Evolutionary conservation across 2,329 filamentous ascomycete species (phyloP).

Genomic region (Basipetospora chlamydospora): DNA sequence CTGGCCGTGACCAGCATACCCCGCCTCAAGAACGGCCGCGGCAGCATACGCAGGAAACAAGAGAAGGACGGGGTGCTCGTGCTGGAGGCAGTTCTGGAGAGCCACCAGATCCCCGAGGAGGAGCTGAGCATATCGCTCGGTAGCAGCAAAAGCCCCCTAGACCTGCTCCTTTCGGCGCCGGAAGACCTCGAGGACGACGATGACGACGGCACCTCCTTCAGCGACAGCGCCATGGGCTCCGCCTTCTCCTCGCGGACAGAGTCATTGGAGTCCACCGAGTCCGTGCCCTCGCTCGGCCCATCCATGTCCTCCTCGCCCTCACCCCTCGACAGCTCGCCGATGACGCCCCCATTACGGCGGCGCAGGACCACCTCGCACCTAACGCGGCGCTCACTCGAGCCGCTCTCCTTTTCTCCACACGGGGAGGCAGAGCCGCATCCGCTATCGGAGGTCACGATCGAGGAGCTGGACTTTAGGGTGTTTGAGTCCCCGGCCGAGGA

Average conservation of each 20-base stretch:
- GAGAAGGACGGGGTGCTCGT: conserved; percentile 23
- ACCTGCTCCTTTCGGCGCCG: conserved; percentile 44
- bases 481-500: conserved; percentile 8
- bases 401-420: conserved; percentile 35
- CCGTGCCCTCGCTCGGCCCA: conserved; percentile 43
- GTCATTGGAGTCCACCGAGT: conserved; percentile 47
- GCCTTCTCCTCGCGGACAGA: conserved; percentile 38
- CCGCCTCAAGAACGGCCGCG: conserved; percentile 15
- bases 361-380: conserved; percentile 17
- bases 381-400: conserved; percentile 33
- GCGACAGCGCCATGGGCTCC: conserved; percentile 38
- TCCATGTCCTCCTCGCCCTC: conserved; percentile 35
- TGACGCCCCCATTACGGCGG: conserved; percentile 7
- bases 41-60: conserved; percentile 16
- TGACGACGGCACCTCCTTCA: conserved; percentile 24
- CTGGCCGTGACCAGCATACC: conserved; percentile 49
- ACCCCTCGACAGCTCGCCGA: conserved; percentile 23
- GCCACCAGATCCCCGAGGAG: conserved; percentile 41
- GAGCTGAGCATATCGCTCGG: conserved; percentile 39
- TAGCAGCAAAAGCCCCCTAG: conserved; percentile 40
- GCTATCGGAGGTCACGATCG: conserved; percentile 31
- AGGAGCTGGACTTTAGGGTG: conserved; percentile 26
- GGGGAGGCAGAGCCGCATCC: conserved; percentile 38
- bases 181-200: conserved; percentile 37
- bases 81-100: conserved; percentile 39